These are phyloP conservation scores for Lithospermum erythrorhizon DNA, from an alignment of 257 asterid genomes.

Conservation along the genomic window DNA sequence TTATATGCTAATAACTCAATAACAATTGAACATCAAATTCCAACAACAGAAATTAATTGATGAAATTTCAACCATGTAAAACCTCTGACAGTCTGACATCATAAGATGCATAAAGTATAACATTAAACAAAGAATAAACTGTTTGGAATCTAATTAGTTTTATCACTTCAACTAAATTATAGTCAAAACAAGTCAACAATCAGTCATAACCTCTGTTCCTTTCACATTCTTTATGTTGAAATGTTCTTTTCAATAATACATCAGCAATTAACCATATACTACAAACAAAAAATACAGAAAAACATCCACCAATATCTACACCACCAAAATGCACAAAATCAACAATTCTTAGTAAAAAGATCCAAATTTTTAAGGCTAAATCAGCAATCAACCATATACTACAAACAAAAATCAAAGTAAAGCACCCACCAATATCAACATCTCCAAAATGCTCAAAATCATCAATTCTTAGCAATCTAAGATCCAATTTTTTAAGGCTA, in stretches of 20 bases:
- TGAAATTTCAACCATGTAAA: not conserved
- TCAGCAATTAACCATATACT: not conserved
- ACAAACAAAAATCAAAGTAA: too few relatives aligned
- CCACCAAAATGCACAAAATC: not conserved
- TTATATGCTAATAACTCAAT: not conserved
- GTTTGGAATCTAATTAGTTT: too few relatives aligned
- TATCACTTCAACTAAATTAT: too few relatives aligned
- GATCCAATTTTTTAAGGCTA: not conserved
- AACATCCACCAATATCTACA: too few relatives aligned
- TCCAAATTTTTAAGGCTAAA: too few relatives aligned
- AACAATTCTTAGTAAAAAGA: too few relatives aligned
- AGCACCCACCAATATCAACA: too few relatives aligned
- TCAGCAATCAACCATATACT: too few relatives aligned
- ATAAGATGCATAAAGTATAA: too few relatives aligned
- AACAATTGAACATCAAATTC: not conserved
- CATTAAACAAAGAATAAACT: too few relatives aligned
- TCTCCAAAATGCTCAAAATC: not conserved
- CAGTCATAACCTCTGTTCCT: not conserved
- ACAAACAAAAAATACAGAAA: not conserved
- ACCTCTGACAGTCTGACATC: not conserved
- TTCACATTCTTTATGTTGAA: not conserved
- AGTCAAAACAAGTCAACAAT: not conserved
- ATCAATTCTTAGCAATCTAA: not conserved
- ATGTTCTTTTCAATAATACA: not conserved
- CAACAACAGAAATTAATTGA: not conserved